A percentile compares a stretch with the other conserved stretches of the same genome.
phyloP scores from a whole-genome alignment of 371 early-diverging fungal species.

The Mortierella sp. region DNA sequence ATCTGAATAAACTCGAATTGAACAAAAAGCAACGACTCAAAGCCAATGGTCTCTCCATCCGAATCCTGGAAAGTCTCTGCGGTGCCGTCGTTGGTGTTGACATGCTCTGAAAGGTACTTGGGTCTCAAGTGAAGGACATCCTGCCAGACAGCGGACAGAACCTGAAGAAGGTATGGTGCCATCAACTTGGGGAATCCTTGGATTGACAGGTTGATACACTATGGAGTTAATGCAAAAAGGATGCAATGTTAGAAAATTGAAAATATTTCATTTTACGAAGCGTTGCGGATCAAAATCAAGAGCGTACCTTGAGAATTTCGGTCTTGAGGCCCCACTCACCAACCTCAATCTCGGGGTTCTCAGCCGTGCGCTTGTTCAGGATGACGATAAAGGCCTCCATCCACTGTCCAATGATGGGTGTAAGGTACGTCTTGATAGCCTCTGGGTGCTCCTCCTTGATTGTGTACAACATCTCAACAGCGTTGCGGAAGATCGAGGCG shows the following conservation, averaged over 20 bases:
- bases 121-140: conserved; percentile 70
- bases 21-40: conserved; percentile 78
- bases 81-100: conserved; percentile 69
- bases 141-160: conserved; percentile 79
- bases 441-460: conserved; percentile 83
- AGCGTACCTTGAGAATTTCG: conserved; percentile 75
- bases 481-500: conserved; percentile 85
- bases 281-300: not conserved
- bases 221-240: not conserved
- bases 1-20: conserved; percentile 79
- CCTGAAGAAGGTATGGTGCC: conserved; percentile 60
- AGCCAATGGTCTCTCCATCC: conserved; percentile 84
- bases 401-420: conserved; percentile 87
- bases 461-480: conserved; percentile 85
- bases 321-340: conserved; percentile 80
- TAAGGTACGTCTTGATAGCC: conserved; percentile 77
- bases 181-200: conserved; percentile 75
- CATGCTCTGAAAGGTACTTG: conserved; percentile 70
- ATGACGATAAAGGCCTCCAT: conserved; percentile 76
- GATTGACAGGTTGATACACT: conserved; percentile 75
- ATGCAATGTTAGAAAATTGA: not conserved
- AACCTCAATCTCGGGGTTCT: conserved; percentile 61
- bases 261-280: not conserved
- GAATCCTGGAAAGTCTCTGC: conserved; percentile 77
- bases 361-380: conserved; percentile 71